phyloP scores from a whole-genome alignment of 352 stramenopile genomes.

The Globisporangium iwayamae region DNA sequence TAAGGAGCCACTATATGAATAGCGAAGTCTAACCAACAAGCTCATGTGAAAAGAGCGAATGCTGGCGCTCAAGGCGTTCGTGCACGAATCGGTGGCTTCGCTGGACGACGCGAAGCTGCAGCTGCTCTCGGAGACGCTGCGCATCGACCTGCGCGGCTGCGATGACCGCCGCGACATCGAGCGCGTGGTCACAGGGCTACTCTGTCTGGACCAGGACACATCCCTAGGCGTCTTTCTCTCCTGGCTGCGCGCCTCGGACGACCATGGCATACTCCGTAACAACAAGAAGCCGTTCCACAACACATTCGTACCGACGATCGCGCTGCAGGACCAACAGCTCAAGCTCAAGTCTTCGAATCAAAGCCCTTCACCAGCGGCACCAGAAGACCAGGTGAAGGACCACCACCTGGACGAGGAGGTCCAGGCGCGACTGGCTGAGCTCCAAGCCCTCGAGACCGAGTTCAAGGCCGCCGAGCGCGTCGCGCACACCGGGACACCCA shows the following conservation, averaged over 20 bases:
- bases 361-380: constrained; percentile 6
- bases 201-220: constrained; percentile 74
- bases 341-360: not conserved
- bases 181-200: constrained; percentile 50
- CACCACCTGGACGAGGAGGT: constrained; percentile 66
- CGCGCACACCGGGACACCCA: constrained; percentile 48
- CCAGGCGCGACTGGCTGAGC: constrained; percentile 26
- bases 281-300: constrained; percentile 51
- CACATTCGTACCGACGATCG: constrained; percentile 61
- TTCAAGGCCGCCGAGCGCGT: constrained; percentile 63
- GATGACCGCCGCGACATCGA: constrained; percentile 59
- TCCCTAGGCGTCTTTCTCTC: constrained; percentile 64
- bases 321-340: constrained; percentile 11
- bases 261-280: constrained; percentile 24
- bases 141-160: constrained; percentile 55
- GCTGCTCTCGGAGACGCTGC: constrained; percentile 53
- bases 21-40: not conserved
- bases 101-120: constrained; percentile 42
- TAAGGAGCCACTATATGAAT: too few species aligned
- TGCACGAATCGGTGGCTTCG: constrained; percentile 57
- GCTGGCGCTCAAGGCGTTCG: constrained; percentile 59
- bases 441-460: constrained; percentile 43
- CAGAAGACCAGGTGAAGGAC: constrained; percentile 32
- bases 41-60: constrained; percentile 19
- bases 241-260: constrained; percentile 42